phyloP scores from a whole-genome alignment of 371 early-diverging fungal species.

The Actinomortierella ambigua region DNA sequence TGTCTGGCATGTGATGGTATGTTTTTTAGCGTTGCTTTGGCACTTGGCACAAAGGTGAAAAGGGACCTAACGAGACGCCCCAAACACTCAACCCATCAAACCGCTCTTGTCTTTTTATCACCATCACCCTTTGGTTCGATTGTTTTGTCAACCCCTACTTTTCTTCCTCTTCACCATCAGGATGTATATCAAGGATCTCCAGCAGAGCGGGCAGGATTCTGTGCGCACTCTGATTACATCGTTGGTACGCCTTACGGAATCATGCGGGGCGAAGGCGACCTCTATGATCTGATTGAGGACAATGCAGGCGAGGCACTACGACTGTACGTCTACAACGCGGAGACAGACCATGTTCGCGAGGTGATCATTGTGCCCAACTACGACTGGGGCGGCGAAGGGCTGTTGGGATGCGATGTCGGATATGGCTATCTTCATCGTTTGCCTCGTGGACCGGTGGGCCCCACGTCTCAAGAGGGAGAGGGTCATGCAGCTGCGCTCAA shows the following conservation, averaged over 20 bases:
- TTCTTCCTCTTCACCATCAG: slow-evolving; percentile 8
- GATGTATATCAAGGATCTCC: slow-evolving; percentile 57
- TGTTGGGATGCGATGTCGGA: slow-evolving; percentile 73
- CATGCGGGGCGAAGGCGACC: slow-evolving; percentile 66
- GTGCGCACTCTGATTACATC: slow-evolving; percentile 70
- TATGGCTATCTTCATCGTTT: slow-evolving; percentile 55
- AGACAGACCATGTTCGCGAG: slow-evolving; percentile 71
- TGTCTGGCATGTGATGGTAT: slow-evolving; percentile 77
- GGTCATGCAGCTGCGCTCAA: slow-evolving; percentile 9
- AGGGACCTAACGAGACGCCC: too few relatives aligned
- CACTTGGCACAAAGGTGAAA: too few relatives aligned
- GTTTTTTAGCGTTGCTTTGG: too few relatives aligned
- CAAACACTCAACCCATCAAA: too few relatives aligned
- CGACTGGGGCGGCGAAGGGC: slow-evolving; percentile 75
- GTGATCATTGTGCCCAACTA: slow-evolving; percentile 71
- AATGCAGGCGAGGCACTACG: slow-evolving; percentile 64
- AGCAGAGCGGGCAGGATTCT: slow-evolving; percentile 72
- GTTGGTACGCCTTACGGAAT: slow-evolving; percentile 70
- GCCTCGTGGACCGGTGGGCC: slow-evolving; percentile 8
- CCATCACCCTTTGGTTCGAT: background rate
- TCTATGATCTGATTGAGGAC: slow-evolving; percentile 67
- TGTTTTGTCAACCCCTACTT: too few relatives aligned
- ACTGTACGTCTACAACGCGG: slow-evolving; percentile 70
- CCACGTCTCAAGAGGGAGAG: slow-evolving; percentile 10
- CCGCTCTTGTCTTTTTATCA: background rate